Evolutionary conservation across 2,329 filamentous ascomycete species (phyloP).

Genomic region (Ilyonectria robusta): DNA sequence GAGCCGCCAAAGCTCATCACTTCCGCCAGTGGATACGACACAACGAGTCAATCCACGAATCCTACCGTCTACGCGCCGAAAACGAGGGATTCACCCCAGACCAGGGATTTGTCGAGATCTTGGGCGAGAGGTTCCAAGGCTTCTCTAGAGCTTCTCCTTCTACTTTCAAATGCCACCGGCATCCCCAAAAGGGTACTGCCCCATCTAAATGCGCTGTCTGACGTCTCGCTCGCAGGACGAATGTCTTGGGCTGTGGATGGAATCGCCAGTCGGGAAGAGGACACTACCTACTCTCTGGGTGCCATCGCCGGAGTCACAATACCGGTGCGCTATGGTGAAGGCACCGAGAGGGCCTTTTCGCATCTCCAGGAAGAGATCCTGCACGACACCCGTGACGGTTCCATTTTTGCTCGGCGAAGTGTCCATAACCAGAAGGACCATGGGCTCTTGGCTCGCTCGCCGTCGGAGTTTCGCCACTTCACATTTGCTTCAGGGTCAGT

Average conservation of each 20-base stretch:
- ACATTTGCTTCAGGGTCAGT: neutral
- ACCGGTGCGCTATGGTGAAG: constrained; percentile 9
- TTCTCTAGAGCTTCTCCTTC: no score
- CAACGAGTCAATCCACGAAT: no score
- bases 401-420: constrained; percentile 10
- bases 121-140: no score
- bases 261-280: neutral
- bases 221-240: neutral
- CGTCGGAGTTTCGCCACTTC: constrained; percentile 9
- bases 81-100: no score
- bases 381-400: constrained; percentile 1
- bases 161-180: neutral
- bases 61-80: no score
- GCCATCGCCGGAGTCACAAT: neutral
- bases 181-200: neutral
- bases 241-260: constrained; percentile 4
- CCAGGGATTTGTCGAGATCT: no score
- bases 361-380: constrained; percentile 3
- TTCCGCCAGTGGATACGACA: no score
- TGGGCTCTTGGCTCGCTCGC: neutral
- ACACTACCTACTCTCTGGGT: neutral
- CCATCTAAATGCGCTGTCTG: neutral
- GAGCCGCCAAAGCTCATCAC: no score
- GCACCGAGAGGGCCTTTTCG: neutral
- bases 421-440: neutral